phyloP scores from a whole-genome alignment of 805 yeast species.

The Phaffomyces antillensis region DNA sequence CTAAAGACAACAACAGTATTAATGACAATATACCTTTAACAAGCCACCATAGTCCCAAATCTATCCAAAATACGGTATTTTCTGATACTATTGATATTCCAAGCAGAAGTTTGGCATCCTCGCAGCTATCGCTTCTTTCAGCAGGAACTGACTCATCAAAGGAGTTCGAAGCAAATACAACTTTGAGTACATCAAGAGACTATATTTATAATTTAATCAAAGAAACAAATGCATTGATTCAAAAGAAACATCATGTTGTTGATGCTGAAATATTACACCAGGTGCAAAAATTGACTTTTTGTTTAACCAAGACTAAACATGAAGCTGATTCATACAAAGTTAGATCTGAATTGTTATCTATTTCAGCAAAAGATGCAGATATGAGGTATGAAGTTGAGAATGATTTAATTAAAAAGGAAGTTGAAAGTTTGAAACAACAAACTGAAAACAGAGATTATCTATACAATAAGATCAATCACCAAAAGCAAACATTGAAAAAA shows the following conservation, averaged over 20 bases:
- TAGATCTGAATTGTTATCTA: conserved; percentile 32
- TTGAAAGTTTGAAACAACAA: conserved; percentile 32
- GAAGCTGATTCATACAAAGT: conserved; percentile 29
- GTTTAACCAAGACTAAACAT: conserved; percentile 21
- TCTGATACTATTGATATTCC: not conserved
- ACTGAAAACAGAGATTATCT: conserved; percentile 28
- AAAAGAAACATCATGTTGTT: not conserved
- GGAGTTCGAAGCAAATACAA: not conserved
- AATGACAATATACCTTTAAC: not conserved
- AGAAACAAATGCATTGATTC: not conserved
- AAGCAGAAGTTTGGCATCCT: conserved; percentile 1
- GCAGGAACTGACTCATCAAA: not conserved
- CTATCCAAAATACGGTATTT: not conserved
- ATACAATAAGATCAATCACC: conserved; percentile 30
- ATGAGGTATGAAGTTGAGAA: conserved; percentile 43
- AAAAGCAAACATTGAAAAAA: conserved; percentile 38
- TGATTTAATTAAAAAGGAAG: conserved; percentile 36
- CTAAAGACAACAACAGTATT: not conserved
- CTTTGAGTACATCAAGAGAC: not conserved
- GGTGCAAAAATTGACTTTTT: conserved; percentile 15
- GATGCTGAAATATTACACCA: conserved; percentile 9
- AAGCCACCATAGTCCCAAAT: conserved; percentile 6
- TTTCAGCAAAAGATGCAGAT: conserved; percentile 36
- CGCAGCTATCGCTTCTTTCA: conserved; percentile 9
- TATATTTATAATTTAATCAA: conserved; percentile 3